Conservation (phyloP, 2,329 filamentous ascomycete species). For the Xylariaceae sp. region DNA sequence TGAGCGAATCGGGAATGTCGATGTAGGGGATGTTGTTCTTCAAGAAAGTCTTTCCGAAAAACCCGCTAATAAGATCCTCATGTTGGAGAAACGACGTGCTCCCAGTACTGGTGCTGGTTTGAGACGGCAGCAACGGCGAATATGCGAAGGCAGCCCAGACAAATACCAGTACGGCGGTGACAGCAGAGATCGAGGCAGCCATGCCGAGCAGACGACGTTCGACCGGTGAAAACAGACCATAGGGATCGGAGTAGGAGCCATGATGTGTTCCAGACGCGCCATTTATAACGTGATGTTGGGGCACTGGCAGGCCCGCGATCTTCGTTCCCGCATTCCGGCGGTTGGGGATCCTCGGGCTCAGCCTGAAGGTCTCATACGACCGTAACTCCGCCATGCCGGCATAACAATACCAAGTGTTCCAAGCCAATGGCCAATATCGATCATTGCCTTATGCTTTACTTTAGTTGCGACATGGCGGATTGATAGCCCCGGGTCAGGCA, state of each 20-base stretch:
- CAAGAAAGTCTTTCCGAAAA: conserved; percentile 28
- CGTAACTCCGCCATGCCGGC: conserved; percentile 4
- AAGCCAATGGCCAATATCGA: not conserved
- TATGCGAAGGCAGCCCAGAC: conserved; percentile 8
- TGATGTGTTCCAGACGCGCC: conserved; percentile 5
- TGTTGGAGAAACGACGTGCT: conserved; percentile 29
- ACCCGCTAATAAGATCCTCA: conserved; percentile 23
- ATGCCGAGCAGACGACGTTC: conserved; percentile 21
- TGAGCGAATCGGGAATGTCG: conserved; percentile 37
- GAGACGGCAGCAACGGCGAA: conserved; percentile 1
- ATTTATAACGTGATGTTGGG: not conserved
- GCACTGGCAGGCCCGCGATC: not conserved
- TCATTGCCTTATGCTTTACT: not conserved
- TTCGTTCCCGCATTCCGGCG: not conserved
- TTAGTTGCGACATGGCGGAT: not conserved
- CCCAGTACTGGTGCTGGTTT: not conserved
- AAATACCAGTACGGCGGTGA: conserved; percentile 20
- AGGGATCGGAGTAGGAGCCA: not conserved
- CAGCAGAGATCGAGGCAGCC: conserved; percentile 16
- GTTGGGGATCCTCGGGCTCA: not conserved
- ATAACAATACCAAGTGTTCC: not conserved
- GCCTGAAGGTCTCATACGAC: conserved; percentile 9
- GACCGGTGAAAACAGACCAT: conserved; percentile 3
- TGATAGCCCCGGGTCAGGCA: not conserved
- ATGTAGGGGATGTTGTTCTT: conserved; percentile 39